Evolutionary conservation across 192 early-diverging fungal genomes (phyloP).

Genomic region (Mortierella alpina): DNA sequence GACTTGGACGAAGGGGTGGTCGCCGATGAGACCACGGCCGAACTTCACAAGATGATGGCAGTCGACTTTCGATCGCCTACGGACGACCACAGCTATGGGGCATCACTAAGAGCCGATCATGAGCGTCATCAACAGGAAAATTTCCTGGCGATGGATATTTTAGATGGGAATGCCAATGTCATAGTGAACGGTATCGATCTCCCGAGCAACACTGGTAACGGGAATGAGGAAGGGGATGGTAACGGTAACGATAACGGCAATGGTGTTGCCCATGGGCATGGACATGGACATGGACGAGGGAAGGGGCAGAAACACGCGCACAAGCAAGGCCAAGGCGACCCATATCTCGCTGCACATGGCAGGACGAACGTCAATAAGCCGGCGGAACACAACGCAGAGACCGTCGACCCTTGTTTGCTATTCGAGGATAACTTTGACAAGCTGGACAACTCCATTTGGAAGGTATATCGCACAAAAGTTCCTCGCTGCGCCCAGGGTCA

Average conservation of each 20-base stretch:
- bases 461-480: conserved; percentile 6
- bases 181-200: too few relatives aligned
- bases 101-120: neutral
- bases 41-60: conserved; percentile 27
- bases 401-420: conserved; percentile 5
- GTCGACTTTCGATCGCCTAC: conserved; percentile 19
- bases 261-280: too few relatives aligned
- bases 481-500: neutral
- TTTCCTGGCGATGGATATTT: neutral
- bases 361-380: too few relatives aligned
- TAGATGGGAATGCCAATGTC: neutral
- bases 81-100: neutral
- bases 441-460: conserved; percentile 38
- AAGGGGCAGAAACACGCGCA: neutral
- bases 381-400: neutral
- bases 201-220: neutral
- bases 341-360: too few relatives aligned
- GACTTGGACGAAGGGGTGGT: neutral
- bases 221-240: neutral
- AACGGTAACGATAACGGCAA: neutral
- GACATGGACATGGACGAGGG: neutral
- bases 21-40: neutral
- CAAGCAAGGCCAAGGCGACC: too few relatives aligned
- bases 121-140: neutral
- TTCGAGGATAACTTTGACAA: conserved; percentile 48